These are phyloP conservation scores for Carpinus viminea DNA, from an alignment of 306 rosid genomes.

Conservation along the genomic window DNA sequence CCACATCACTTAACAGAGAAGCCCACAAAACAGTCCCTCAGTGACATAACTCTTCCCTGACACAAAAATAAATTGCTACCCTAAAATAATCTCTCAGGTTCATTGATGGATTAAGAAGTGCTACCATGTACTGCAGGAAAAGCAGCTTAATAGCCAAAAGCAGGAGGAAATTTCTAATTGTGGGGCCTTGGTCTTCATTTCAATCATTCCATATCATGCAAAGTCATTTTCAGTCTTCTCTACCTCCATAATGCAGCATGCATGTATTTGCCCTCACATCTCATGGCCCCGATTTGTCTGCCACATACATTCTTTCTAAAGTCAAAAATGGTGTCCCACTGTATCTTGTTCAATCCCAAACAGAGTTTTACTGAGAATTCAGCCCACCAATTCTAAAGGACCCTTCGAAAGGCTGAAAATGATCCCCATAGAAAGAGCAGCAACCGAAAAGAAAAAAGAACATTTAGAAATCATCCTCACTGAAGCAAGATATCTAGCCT, in stretches of 20 bases:
- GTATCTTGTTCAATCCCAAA: constrained; percentile 26
- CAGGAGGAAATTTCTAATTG: constrained; percentile 7
- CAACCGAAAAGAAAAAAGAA: constrained; percentile 3
- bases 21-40: constrained; percentile 20
- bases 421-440: constrained; percentile 18
- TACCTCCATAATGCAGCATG: constrained; percentile 13
- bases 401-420: constrained; percentile 17
- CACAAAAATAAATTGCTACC: constrained; percentile 15
- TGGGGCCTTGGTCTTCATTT: constrained; percentile 5
- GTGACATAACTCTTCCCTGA: constrained; percentile 6
- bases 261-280: constrained; percentile 19
- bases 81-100: constrained; percentile 12
- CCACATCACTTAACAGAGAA: constrained; percentile 1
- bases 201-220: constrained; percentile 15
- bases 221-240: constrained; percentile 34
- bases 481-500: constrained; percentile 4
- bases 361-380: constrained; percentile 33
- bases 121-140: constrained; percentile 19
- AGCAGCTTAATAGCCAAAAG: constrained; percentile 25
- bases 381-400: constrained; percentile 24
- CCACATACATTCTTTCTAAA: constrained; percentile 35
- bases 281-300: constrained; percentile 43
- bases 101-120: constrained; percentile 11
- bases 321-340: constrained; percentile 18
- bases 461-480: not conserved